phyloP scores from a whole-genome alignment of 805 yeast genomes.

The Saturnispora hagleri region DNA sequence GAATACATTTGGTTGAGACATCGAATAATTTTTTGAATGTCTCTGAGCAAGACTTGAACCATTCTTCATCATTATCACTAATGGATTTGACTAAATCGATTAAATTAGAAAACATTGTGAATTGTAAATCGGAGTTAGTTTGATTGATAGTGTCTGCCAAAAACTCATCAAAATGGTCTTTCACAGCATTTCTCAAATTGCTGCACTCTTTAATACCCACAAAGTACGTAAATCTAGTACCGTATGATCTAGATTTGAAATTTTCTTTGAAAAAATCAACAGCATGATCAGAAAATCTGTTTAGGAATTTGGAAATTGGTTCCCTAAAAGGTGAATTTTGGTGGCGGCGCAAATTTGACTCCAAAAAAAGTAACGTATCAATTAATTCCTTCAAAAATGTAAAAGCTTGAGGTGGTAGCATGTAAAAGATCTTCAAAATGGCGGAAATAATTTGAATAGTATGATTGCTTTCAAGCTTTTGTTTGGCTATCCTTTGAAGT shows the following conservation, averaged over 20 bases:
- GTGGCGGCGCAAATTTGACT: conserved; percentile 74
- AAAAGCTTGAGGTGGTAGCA: conserved; percentile 85
- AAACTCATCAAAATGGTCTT: conserved; percentile 41
- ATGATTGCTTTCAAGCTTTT: conserved; percentile 69
- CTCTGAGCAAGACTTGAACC: conserved; percentile 48
- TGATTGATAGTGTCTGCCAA: conserved; percentile 40
- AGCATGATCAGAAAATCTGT: conserved; percentile 72
- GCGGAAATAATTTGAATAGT: conserved; percentile 85
- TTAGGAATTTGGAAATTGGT: conserved; percentile 82
- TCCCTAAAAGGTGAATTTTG: conserved; percentile 81
- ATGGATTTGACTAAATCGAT: conserved; percentile 56
- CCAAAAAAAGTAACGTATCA: conserved; percentile 65
- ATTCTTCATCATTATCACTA: conserved; percentile 32
- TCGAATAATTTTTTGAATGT: conserved; percentile 35
- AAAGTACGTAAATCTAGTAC: conserved; percentile 59
- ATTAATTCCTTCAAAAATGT: conserved; percentile 85
- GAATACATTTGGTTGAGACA: conserved; percentile 35
- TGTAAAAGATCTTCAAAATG: conserved; percentile 81
- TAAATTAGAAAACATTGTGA: conserved; percentile 62
- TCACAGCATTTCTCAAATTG: conserved; percentile 48
- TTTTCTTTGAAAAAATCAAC: conserved; percentile 59
- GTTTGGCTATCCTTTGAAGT: conserved; percentile 65
- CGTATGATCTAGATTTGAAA: conserved; percentile 54
- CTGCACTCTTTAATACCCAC: conserved; percentile 45
- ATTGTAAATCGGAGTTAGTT: conserved; percentile 41